Base-by-base conservation (phyloP, 805 yeast species). In the Monosporozyma aerobia region DNA sequence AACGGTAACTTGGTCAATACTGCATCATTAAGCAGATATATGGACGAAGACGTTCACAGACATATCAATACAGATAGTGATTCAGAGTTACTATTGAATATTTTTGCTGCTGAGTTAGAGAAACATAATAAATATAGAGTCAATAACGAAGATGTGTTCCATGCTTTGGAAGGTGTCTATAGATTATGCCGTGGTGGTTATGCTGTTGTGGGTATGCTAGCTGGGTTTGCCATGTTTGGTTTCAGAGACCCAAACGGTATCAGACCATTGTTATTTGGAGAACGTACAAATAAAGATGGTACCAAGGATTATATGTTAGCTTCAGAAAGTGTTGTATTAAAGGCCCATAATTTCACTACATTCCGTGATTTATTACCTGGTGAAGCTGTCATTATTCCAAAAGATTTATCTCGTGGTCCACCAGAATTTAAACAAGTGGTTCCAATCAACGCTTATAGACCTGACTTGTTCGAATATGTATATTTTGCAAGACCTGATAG, bases 401-500 rank as follows among this genome's bases (percentile, higher is more conserved):
- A 92, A 70, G 79, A 78, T 59, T 74, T 82, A 48, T 74, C 80
- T 69, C 69, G 69, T 49, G 55, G 53, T 3, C 51, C 48, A 22
- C 96, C 97, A 9, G 90, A 88, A 68, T 83, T 87, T 69, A 81
- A 80, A 60, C 98, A 94, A 72, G 90, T 92, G 47, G 94, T 84
- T 8, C 85, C 86, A 56, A 78, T 83, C 57, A 76, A 77, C 65
- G 72, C 84, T 2, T 90, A 90, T 70, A 83, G 97, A 14, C 99
- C 99, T 7, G 98, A 95, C 73, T 82, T 94, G 57, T 94, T 94
- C 63, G 99, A 94, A 72, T 94, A 90, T 68, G 99, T 94, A 47
- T 94, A 94, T 72, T 94, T 94, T 75, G 98, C 99, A 16, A 82
- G 99, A 67, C 97, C 98, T 0, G 99, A 94, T 68, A 85, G 95